These are phyloP conservation scores for Cicer arietinum DNA, from an alignment of 306 rosid genomes.

Conservation along the genomic window DNA sequence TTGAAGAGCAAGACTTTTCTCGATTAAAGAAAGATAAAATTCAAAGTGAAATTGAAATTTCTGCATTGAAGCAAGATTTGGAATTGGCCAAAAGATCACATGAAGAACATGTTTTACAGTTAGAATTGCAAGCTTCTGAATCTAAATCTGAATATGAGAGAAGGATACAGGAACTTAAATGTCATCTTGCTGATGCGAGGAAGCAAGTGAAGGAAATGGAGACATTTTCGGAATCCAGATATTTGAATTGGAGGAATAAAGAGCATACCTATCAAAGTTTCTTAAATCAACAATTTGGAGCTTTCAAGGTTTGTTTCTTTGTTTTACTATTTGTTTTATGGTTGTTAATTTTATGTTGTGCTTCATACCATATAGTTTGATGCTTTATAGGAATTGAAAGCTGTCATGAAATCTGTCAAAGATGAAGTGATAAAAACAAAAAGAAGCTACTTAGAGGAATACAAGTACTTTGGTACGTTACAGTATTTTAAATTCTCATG, in stretches of 20 bases:
- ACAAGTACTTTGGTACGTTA: constrained; percentile 78
- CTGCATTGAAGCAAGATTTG: constrained; percentile 68
- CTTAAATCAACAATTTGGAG: constrained; percentile 60
- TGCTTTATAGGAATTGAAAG: constrained; percentile 65
- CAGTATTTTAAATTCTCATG: constrained; percentile 24
- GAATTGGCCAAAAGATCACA: constrained; percentile 60
- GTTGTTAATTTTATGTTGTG: constrained; percentile 32
- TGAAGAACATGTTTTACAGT: constrained; percentile 61
- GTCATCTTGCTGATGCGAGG: constrained; percentile 63
- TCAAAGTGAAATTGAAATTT: constrained; percentile 64
- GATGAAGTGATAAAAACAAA: constrained; percentile 67
- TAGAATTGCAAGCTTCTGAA: constrained; percentile 70
- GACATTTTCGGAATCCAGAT: constrained; percentile 76
- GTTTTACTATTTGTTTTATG: constrained; percentile 32
- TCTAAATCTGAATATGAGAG: constrained; percentile 64
- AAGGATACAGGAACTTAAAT: constrained; percentile 66
- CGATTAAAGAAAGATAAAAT: constrained; percentile 72
- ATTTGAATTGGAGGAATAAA: constrained; percentile 78
- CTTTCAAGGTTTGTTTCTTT: constrained; percentile 68
- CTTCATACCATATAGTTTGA: constrained; percentile 35
- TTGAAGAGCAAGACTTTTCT: constrained; percentile 77
- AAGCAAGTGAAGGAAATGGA: constrained; percentile 73
- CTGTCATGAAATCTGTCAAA: constrained; percentile 67
- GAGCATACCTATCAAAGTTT: constrained; percentile 67
- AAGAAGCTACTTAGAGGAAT: constrained; percentile 67